Base-by-base conservation (phyloP, 331 rosid genomes). In the Dryas integrifolia region DNA sequence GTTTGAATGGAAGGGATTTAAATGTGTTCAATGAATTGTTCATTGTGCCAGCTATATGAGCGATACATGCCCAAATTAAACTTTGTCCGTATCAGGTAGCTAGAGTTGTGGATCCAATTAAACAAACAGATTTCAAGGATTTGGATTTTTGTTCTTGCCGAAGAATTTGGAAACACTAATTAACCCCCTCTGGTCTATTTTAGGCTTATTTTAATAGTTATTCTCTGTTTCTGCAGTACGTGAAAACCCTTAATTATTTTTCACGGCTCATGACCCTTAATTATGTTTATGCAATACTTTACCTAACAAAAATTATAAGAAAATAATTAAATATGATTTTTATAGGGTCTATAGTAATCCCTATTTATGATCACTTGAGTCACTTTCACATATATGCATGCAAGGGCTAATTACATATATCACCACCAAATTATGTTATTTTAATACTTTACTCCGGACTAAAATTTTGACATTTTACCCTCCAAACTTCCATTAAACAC, bases 141-240 rank as follows among this genome's bases (percentile, higher is more conserved):
- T 84, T 65, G 77, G 85, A 85, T 87, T 89, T 89, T 83, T 86
- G 85, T 78, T 87, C 92, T 87, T 89, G 90, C 83, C 73, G 56
- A 67, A 73, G 86, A 69, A 69, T 79, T 82, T 82, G 84, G 89
- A 80, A 84, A 83, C 82, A 72, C 77, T 70, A 21, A 21, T 21
- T 21, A 52, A 60, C 65, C 48, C 58, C 70, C 76, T 55, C 35
- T 18, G 61, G 87, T 83, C 96, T 88, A 77, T 70, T 74, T 73
- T 75, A 65, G 74, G 67, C 75, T 82, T 83, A 48, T 6, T 26
- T 40, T 65, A 65, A 45, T 12, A 44, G 46, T n/a, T 9, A 15
- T 7, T 41, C 67, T 40, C 15, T n/a, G 35, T 30, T 30, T 30
- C 35, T 30, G 35, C 35, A 21, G 24, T 21, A 21, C 1, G 8